These are phyloP conservation scores for Syzygium aromaticum DNA, from an alignment of 345 rosid genomes.

Conservation along the genomic window DNA sequence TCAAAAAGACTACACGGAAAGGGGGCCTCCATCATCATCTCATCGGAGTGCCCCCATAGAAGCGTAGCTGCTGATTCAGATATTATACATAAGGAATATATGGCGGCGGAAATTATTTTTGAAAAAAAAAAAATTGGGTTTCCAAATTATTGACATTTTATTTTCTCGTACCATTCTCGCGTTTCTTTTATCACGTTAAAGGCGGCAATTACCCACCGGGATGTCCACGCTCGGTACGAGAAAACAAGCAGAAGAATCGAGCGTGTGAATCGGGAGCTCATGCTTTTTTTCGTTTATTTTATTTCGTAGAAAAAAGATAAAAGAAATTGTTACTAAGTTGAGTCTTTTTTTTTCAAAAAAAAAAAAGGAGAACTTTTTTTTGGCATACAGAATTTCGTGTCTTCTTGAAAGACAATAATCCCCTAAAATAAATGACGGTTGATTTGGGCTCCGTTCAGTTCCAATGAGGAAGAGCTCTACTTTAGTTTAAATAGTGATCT, in stretches of 20 bases:
- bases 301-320: background rate
- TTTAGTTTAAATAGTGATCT: background rate
- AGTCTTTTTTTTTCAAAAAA: rapidly evolving
- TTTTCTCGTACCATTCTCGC: background rate
- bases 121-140: background rate
- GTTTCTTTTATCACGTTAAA: background rate
- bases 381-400: background rate
- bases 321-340: background rate
- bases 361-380: too few relatives aligned
- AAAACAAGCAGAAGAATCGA: background rate
- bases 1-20: background rate
- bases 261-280: rapidly evolving
- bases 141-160: background rate
- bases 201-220: rapidly evolving
- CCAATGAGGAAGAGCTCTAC: background rate
- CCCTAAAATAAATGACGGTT: background rate
- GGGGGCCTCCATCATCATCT: background rate
- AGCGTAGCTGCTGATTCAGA: background rate
- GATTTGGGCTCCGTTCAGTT: background rate
- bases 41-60: background rate
- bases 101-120: background rate
- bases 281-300: background rate
- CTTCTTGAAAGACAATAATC: background rate
- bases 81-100: background rate
- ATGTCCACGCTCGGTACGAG: rapidly evolving